Conservation (phyloP, 2,329 filamentous ascomycete species). For the Cladosporium austrohemisphaericum region DNA sequence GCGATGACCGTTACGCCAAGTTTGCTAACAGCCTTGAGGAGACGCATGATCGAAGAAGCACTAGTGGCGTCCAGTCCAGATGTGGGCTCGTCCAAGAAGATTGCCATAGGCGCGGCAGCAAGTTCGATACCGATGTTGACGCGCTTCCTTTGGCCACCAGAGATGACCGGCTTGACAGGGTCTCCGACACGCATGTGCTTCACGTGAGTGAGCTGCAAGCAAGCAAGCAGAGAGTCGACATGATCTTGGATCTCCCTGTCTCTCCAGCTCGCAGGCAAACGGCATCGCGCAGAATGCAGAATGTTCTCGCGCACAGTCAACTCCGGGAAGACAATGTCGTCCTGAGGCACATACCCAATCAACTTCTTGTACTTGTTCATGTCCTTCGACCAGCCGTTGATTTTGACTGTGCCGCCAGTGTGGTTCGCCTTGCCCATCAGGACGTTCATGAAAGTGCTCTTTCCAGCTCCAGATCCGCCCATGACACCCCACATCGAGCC, state of each 20-base stretch:
- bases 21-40: constrained; percentile 52
- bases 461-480: constrained; percentile 58
- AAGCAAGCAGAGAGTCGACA: constrained; percentile 56
- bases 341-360: constrained; percentile 60
- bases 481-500: constrained; percentile 58
- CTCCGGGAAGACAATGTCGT: constrained; percentile 58
- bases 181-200: constrained; percentile 52
- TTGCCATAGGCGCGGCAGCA: constrained; percentile 53
- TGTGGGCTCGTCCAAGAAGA: constrained; percentile 34
- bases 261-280: constrained; percentile 51
- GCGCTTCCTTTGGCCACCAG: constrained; percentile 55
- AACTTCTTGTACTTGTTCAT: constrained; percentile 55
- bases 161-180: constrained; percentile 50
- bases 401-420: constrained; percentile 48
- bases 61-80: constrained; percentile 49
- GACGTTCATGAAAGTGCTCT: constrained; percentile 58
- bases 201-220: constrained; percentile 51
- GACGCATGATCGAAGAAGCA: constrained; percentile 54
- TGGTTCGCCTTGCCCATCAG: constrained; percentile 57
- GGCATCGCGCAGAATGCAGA: constrained; percentile 54
- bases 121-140: constrained; percentile 59
- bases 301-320: constrained; percentile 62
- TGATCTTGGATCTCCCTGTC: constrained; percentile 49
- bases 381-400: constrained; percentile 47
- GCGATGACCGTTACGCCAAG: constrained; percentile 56